phyloP scores from a whole-genome alignment of 2,329 filamentous ascomycete genomes.

The Colletotrichum navitas region DNA sequence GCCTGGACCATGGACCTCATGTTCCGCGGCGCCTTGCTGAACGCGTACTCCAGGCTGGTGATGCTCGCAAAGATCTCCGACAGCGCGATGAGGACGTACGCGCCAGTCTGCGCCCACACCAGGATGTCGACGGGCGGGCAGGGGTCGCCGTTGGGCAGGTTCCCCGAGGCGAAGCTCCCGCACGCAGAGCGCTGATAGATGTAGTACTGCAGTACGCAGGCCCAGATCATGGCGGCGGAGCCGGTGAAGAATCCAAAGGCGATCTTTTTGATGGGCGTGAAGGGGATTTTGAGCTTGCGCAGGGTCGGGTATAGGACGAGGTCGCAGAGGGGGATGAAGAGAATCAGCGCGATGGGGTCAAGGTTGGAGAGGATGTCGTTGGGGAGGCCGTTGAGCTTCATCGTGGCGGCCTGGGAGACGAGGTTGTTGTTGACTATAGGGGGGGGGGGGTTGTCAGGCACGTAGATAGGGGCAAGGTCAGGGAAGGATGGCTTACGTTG shows the following conservation, averaged over 20 bases:
- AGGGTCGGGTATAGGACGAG: constrained; percentile 76
- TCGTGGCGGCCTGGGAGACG: constrained; percentile 72
- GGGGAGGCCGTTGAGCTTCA: constrained; percentile 77
- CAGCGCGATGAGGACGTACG: constrained; percentile 63
- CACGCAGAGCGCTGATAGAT: constrained; percentile 75
- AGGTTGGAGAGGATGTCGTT: constrained; percentile 84
- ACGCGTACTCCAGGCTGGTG: constrained; percentile 78
- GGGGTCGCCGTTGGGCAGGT: constrained; percentile 31
- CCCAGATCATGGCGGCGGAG: constrained; percentile 69
- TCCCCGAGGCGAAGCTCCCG: constrained; percentile 57
- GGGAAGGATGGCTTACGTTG: constrained; percentile 50
- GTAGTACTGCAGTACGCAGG: constrained; percentile 67
- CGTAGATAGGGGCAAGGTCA: not conserved
- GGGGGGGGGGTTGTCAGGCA: constrained; percentile 41
- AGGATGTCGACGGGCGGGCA: constrained; percentile 68
- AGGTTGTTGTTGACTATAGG: constrained; percentile 68
- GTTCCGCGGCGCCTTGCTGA: constrained; percentile 80
- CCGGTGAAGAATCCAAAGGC: constrained; percentile 76
- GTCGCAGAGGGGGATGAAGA: constrained; percentile 81
- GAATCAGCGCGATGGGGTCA: constrained; percentile 83
- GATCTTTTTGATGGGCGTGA: constrained; percentile 83
- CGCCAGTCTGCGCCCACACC: constrained; percentile 70
- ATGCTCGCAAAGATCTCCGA: constrained; percentile 65
- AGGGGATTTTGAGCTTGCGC: constrained; percentile 72
- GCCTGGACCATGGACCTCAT: constrained; percentile 81